phyloP scores from a whole-genome alignment of 2,329 filamentous ascomycete genomes.

The Diaporthe sp. region DNA sequence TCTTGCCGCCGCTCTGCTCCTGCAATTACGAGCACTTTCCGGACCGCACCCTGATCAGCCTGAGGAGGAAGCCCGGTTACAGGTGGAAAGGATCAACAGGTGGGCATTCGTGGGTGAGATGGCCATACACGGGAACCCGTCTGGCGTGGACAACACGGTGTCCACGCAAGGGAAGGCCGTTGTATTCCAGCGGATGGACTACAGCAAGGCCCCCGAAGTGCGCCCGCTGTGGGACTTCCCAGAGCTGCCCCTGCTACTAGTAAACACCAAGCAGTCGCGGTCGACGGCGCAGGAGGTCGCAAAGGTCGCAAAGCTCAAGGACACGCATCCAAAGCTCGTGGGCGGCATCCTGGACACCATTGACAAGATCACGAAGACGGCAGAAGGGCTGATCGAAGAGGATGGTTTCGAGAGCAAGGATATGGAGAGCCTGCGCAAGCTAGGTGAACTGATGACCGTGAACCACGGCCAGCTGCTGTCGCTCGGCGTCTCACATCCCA shows the following conservation, averaged over 20 bases:
- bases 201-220: slow-evolving; percentile 82
- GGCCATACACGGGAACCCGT: slow-evolving; percentile 97
- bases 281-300: slow-evolving; percentile 88
- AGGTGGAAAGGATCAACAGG: slow-evolving; percentile 94
- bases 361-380: slow-evolving; percentile 75
- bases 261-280: slow-evolving; percentile 90
- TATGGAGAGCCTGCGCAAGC: slow-evolving; percentile 73
- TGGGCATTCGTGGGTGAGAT: slow-evolving; percentile 98
- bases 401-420: slow-evolving; percentile 77
- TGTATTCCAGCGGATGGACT: slow-evolving; percentile 86
- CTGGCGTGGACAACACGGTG: slow-evolving; percentile 97
- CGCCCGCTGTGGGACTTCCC: slow-evolving; percentile 88
- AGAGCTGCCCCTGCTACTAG: slow-evolving; percentile 88
- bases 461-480: slow-evolving; percentile 95
- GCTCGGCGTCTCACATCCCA: slow-evolving; percentile 93
- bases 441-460: slow-evolving; percentile 91
- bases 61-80: slow-evolving; percentile 85
- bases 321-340: slow-evolving; percentile 81
- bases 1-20: slow-evolving; percentile 83
- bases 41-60: slow-evolving; percentile 95
- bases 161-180: slow-evolving; percentile 94
- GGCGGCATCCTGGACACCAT: slow-evolving; percentile 88
- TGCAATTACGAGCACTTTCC: slow-evolving; percentile 89
- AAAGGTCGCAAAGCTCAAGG: slow-evolving; percentile 83
- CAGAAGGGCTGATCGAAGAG: slow-evolving; percentile 67